Evolutionary conservation across 805 yeast genomes (phyloP), one percentile per base, ranked within the genome.

Genomic region (Spathaspora gorwiae): DNA sequence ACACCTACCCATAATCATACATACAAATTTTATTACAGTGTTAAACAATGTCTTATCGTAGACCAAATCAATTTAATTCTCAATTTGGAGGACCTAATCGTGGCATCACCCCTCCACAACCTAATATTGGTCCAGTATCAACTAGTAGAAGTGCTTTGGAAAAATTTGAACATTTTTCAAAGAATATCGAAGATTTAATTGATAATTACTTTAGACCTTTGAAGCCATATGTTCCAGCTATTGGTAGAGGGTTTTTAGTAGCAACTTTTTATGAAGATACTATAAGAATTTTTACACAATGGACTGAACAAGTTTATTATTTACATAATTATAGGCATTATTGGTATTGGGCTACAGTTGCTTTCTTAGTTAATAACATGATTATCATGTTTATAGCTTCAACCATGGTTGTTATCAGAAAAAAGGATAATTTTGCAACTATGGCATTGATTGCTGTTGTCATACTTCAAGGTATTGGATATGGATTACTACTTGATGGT

Each of bases 241-340:
- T 92, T 56, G 98, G 97, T 34, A 77, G 98, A 47, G 81, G 87
- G 49, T 79, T 90, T 53, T 90, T 92, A 50, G 96, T 92, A 45
- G 95, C 96, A 40, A 94, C 98, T 0, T 92, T 90, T 62, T 79
- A 81, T 53, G 98, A 92, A 67, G 98, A 94, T 60, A 79, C 96
- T 3, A 62, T 84, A 43, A 79, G 99, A 64, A 87, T 92, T 57
- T 55, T 82, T 43, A 70, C 89, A 6, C 97, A 90, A 69, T 92
- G 97, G 97, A 65, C 76, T 32, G 96, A 88, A 57, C 99, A 92
- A 66, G 87, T 88, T 24, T 85, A 80, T 63, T 92, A 86, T 64
- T 73, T 94, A 54, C 78, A 87, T 71, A 80, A 81, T 54, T 86
- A 81, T 72, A 81, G 95, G 61, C 87, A 83, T 54, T 70, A 83